A percentile compares a stretch with the other conserved stretches of the same genome.
These are phyloP conservation scores for Nicotiana tomentosiformis DNA, from an alignment of 257 asterid genomes.

Conservation along the genomic window DNA sequence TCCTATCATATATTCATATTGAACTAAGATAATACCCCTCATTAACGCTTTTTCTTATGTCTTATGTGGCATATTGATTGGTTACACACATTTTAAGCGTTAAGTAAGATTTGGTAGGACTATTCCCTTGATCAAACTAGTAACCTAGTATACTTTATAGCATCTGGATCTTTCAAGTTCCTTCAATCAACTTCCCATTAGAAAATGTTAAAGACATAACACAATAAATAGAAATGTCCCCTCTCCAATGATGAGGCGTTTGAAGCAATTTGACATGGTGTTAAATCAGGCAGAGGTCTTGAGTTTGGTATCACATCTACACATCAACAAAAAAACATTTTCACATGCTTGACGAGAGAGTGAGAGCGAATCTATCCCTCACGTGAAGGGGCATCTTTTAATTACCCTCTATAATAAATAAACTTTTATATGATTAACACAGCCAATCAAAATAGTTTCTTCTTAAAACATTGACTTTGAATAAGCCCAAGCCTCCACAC, in stretches of 20 bases:
- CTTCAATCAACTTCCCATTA: not conserved
- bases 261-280: not conserved
- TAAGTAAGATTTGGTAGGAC: not conserved
- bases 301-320: not conserved
- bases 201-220: not conserved
- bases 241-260: not conserved
- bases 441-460: no score
- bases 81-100: not conserved
- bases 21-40: constrained; percentile 1
- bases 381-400: no score
- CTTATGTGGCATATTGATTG: not conserved
- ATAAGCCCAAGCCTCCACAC: no score
- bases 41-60: not conserved
- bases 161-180: not conserved
- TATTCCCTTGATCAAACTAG: not conserved
- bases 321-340: not conserved
- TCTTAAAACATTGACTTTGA: no score
- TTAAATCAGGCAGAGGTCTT: not conserved
- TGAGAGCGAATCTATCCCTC: no score
- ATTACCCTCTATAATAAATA: no score
- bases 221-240: not conserved
- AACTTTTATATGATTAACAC: no score
- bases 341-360: not conserved
- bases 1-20: not conserved
- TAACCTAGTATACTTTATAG: not conserved